Evolutionary conservation across 73 alveolate species (phyloP).

Genomic region (Tetrahymena elliotti): DNA sequence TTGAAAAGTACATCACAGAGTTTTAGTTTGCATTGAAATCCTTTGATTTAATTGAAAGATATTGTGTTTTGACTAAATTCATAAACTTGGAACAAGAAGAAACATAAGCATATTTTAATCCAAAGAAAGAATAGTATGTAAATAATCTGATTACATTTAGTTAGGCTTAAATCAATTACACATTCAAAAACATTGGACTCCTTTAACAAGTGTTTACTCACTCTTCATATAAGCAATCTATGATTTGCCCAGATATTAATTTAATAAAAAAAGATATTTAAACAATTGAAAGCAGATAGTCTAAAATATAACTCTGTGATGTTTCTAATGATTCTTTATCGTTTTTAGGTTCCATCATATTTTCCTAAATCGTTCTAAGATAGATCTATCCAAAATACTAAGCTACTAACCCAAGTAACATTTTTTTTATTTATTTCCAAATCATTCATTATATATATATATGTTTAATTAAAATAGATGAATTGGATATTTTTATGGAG

Average conservation of each 20-base stretch:
- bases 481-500: background rate
- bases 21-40: background rate
- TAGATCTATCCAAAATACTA: background rate
- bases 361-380: background rate
- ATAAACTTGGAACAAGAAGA: background rate
- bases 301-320: background rate
- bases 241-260: background rate
- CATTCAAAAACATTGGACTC: background rate
- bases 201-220: background rate
- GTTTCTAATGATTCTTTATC: background rate
- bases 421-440: background rate
- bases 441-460: background rate
- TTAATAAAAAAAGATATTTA: background rate
- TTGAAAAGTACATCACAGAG: background rate
- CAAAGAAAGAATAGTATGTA: no score
- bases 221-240: background rate
- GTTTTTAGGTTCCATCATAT: background rate
- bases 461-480: background rate
- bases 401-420: background rate
- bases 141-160: background rate
- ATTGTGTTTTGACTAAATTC: background rate
- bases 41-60: background rate
- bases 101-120: no score
- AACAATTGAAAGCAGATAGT: background rate
- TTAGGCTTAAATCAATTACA: background rate